Conservation (phyloP, 2,329 filamentous ascomycete species). For the Fusarium sp. region DNA sequence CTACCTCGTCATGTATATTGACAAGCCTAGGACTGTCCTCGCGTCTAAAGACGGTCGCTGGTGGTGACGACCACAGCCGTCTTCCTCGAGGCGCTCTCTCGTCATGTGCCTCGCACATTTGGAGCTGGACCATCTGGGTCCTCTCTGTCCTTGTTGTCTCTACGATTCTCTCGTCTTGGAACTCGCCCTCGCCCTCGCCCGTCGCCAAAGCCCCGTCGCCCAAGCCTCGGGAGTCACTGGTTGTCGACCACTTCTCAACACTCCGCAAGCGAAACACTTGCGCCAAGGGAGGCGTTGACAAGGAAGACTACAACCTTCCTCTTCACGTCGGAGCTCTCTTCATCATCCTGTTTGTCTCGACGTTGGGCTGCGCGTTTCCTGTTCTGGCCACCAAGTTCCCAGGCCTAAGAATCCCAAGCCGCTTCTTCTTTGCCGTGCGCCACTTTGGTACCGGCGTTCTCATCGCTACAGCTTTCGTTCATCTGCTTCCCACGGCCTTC, state of each 20-base stretch:
- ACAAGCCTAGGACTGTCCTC: conserved; percentile 44
- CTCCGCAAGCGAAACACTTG: conserved; percentile 47
- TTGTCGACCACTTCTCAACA: conserved; percentile 23
- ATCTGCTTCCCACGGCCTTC: conserved; percentile 76
- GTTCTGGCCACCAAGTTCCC: conserved; percentile 65
- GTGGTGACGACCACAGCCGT: conserved; percentile 56
- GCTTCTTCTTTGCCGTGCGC: conserved; percentile 68
- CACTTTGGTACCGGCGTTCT: conserved; percentile 84
- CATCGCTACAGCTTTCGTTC: conserved; percentile 82
- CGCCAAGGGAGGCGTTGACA: conserved; percentile 45
- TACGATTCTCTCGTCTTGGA: conserved; percentile 45
- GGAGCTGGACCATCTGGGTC: conserved; percentile 57
- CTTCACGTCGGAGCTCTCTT: conserved; percentile 69
- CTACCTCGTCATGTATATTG: conserved; percentile 1
- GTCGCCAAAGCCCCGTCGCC: conserved; percentile 1
- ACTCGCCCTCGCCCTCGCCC: conserved; percentile 24
- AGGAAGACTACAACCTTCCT: conserved; percentile 63
- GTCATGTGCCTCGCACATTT: conserved; percentile 48
- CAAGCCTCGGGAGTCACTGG: conserved; percentile 13
- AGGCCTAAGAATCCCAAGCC: conserved; percentile 64
- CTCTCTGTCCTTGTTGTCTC: conserved; percentile 56
- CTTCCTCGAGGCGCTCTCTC: conserved; percentile 46
- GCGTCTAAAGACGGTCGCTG: conserved; percentile 49
- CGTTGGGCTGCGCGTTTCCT: conserved; percentile 64
- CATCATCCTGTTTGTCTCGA: conserved; percentile 61